Base-by-base conservation (phyloP, 78 protist species). In the Diacronema lutheri region DNA sequence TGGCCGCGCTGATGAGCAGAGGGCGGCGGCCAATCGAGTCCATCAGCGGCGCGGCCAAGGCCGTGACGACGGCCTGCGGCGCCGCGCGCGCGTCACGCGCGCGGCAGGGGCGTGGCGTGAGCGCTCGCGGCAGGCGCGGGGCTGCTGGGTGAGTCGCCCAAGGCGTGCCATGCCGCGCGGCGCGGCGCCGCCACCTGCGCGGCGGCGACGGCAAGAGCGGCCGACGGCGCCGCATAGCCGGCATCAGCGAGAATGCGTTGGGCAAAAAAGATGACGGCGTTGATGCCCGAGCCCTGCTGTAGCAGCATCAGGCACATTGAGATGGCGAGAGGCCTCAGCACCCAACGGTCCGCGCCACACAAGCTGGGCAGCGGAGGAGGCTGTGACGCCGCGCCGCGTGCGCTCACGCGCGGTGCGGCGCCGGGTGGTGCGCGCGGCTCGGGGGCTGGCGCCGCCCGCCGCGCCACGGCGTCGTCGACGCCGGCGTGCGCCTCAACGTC, bases 261-360 rank as follows among this genome's bases (percentile, higher is more conserved):
- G n/a, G 78, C 16, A 72, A 44, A 85, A 72, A 85, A 85, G 60
- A 85, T 76, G 69, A 86, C 71, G 40, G 73, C 83, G 64, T 86
- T 86, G 82, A 86, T 86, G 50, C 89, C 89, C 25, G 81, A 66
- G n/a, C 62, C 9, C 64, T 87, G 90, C 85, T 87, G 90, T 25
- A 7, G 23, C 86, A 72, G 23, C 76, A 60, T 40, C 44, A 87
- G 50, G 33, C 3, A 19, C 9, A 13, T 11, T 1, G 62, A 2
- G 29, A 66, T 33, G 62, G 61, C 55, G 29, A 85, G 9, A 7
- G 72, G 79, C 25, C 20, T 5, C 25, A 13, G 23, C 62, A 14
- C 11, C n/a, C 62, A 21, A 4, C 25, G n/a, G 25, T 14, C 62
- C 25, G n/a, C n/a, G n/a, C n/a, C n/a, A n/a, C n/a, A n/a, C n/a